Conservation (phyloP, 1,284 basidiomycete genomes). For the Xanthoconium separans region DNA sequence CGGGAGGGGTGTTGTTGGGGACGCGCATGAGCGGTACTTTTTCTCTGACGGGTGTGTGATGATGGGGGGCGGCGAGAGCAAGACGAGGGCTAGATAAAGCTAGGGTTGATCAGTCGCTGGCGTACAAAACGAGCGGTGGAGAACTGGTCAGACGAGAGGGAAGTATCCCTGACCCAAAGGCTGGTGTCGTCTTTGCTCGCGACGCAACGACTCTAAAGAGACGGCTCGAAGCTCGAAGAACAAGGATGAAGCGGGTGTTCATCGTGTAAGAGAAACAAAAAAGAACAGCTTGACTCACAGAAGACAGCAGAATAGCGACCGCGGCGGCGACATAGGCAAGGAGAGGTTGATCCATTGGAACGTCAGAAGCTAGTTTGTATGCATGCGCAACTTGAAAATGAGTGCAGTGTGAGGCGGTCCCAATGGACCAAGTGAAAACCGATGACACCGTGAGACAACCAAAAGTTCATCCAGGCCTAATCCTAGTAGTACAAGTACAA, state of each 20-base stretch:
- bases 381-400: constrained; percentile 11
- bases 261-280: constrained; percentile 39
- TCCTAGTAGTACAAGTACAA: too few relatives aligned
- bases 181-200: constrained; percentile 59
- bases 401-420: not conserved
- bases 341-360: constrained; percentile 27
- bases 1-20: constrained; percentile 47
- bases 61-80: constrained; percentile 69
- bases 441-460: constrained; percentile 4
- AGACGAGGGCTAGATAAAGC: constrained; percentile 61
- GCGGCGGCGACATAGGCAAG: constrained; percentile 20
- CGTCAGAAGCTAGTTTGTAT: not conserved
- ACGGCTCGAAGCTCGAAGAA: constrained; percentile 77
- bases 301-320: constrained; percentile 23
- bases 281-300: constrained; percentile 26
- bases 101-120: constrained; percentile 32
- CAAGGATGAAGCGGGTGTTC: constrained; percentile 81
- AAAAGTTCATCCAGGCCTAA: too few relatives aligned
- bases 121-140: not conserved
- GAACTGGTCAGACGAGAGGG: constrained; percentile 30
- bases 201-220: constrained; percentile 48
- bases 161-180: constrained; percentile 46
- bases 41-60: constrained; percentile 64
- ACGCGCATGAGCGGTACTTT: constrained; percentile 55
- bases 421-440: constrained; percentile 2